Conservation (phyloP, 371 early-diverging fungal genomes). For the Zychaea mexicana region DNA sequence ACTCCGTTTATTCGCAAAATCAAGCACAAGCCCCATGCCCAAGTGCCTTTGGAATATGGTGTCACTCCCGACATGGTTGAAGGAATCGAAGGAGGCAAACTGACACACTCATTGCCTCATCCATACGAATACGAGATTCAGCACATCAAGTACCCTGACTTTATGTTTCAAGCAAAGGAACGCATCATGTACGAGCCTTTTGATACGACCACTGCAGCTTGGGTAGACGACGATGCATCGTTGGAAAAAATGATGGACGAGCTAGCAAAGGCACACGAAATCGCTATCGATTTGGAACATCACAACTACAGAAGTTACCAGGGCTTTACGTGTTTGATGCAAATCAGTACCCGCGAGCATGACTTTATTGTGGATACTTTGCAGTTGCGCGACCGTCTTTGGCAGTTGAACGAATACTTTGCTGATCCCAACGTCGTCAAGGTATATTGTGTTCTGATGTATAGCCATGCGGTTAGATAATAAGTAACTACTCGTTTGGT, state of each 20-base stretch:
- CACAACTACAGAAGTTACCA: slow-evolving; percentile 93
- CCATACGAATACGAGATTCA: slow-evolving; percentile 94
- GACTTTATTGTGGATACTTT: slow-evolving; percentile 95
- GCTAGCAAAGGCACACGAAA: slow-evolving; percentile 64
- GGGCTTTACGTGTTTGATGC: slow-evolving; percentile 95
- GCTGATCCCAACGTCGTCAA: slow-evolving; percentile 90
- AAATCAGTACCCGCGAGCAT: slow-evolving; percentile 85
- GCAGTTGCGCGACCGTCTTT: slow-evolving; percentile 76
- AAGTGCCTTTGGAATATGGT: slow-evolving; percentile 72
- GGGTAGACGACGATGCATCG: slow-evolving; percentile 74
- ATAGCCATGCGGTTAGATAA: too few species aligned
- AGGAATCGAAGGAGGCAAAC: slow-evolving; percentile 1
- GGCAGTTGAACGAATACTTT: slow-evolving; percentile 80
- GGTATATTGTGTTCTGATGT: too few species aligned
- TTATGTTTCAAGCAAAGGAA: slow-evolving; percentile 62
- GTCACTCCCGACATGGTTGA: slow-evolving; percentile 9
- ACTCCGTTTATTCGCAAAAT: slow-evolving; percentile 83
- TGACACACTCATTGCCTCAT: slow-evolving; percentile 62
- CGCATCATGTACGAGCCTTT: slow-evolving; percentile 63
- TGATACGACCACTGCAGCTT: slow-evolving; percentile 63
- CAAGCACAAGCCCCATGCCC: slow-evolving; percentile 79
- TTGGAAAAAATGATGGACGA: slow-evolving; percentile 64
- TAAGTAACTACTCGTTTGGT: too few species aligned
- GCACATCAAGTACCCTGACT: slow-evolving; percentile 73
- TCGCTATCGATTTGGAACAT: slow-evolving; percentile 95